Percentiles rank a stretch among this genome's conserved stretches.
phyloP scores from a whole-genome alignment of 1,139 yeast genomes.

The Nakaseomyces bracarensis region DNA sequence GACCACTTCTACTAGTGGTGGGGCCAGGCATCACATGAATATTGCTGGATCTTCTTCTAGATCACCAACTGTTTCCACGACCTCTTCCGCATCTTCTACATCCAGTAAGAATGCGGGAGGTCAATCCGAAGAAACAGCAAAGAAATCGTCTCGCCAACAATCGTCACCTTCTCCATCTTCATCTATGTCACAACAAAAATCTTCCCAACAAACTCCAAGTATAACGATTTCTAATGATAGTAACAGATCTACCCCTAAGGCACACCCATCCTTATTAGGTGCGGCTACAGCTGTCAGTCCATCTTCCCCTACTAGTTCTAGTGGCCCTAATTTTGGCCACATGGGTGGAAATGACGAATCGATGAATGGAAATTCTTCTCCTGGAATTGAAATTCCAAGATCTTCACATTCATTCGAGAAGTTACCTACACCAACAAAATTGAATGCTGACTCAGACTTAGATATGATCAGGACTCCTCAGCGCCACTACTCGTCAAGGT shows the following conservation, averaged over 20 bases:
- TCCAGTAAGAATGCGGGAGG: slow-evolving; percentile 1
- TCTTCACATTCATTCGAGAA: slow-evolving; percentile 40
- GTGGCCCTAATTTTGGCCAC: slow-evolving; percentile 10
- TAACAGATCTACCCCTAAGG: slow-evolving; percentile 7
- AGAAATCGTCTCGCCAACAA: slow-evolving; percentile 4
- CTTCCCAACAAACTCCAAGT: slow-evolving; percentile 7
- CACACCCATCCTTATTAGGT: slow-evolving; percentile 24
- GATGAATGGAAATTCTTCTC: slow-evolving; percentile 17
- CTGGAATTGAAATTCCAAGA: slow-evolving; percentile 36
- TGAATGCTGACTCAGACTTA: slow-evolving; percentile 39
- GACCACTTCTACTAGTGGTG: not conserved
- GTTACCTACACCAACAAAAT: slow-evolving; percentile 38
- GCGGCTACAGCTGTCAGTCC: slow-evolving; percentile 23
- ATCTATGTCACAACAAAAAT: not conserved
- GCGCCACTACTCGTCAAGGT: slow-evolving; percentile 88
- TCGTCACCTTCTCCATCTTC: slow-evolving; percentile 5
- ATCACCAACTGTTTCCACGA: slow-evolving; percentile 6
- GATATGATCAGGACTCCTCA: slow-evolving; percentile 70
- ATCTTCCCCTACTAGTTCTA: slow-evolving; percentile 14
- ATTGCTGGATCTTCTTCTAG: slow-evolving; percentile 7
- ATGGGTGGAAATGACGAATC: slow-evolving; percentile 4
- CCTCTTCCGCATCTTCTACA: slow-evolving; percentile 2
- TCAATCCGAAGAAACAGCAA: not conserved
- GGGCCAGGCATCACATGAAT: slow-evolving; percentile 1
- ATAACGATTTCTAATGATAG: slow-evolving; percentile 9